A percentile compares a stretch with the other conserved stretches of the same genome.
Evolutionary conservation across 2,329 filamentous ascomycete genomes (phyloP).

Genomic region (Xenoacremonium recifei): DNA sequence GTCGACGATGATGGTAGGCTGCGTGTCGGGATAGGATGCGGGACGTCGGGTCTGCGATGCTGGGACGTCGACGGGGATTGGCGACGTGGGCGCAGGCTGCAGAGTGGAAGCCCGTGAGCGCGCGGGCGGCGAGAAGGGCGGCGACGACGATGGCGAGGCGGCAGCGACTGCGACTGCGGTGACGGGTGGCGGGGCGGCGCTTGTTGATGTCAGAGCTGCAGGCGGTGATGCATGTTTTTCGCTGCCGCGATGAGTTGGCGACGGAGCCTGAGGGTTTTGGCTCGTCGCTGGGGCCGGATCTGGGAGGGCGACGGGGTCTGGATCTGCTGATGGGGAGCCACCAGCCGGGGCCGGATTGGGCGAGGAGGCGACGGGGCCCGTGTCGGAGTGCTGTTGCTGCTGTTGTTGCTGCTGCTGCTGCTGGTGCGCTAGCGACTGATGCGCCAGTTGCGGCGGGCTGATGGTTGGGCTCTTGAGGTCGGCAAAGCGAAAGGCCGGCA

Average conservation of each 20-base stretch:
- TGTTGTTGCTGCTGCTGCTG: slow-evolving; percentile 6
- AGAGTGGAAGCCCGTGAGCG: slow-evolving; percentile 35
- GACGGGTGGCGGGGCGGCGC: slow-evolving; percentile 7
- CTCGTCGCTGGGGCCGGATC: slow-evolving; percentile 14
- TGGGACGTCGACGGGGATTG: slow-evolving; percentile 15
- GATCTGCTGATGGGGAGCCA: slow-evolving; percentile 14
- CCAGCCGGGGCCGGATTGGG: slow-evolving; percentile 24
- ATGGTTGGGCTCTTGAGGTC: slow-evolving; percentile 38
- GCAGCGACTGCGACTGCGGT: slow-evolving; percentile 5
- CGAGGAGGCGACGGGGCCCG: slow-evolving; percentile 19
- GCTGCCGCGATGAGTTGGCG: slow-evolving; percentile 26
- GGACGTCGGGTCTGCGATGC: slow-evolving; percentile 22
- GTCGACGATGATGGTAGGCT: slow-evolving; percentile 19
- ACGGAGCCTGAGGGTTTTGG: slow-evolving; percentile 17
- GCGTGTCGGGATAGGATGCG: slow-evolving; percentile 23
- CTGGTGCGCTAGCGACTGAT: slow-evolving; percentile 20
- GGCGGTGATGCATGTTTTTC: slow-evolving; percentile 23
- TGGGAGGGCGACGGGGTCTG: slow-evolving; percentile 19
- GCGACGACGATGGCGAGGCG: slow-evolving; percentile 10
- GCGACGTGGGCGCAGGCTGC: slow-evolving; percentile 27
- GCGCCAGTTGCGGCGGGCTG: slow-evolving; percentile 17
- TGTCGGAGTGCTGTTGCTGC: neutral
- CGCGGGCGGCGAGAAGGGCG: slow-evolving; percentile 17
- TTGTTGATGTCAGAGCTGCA: slow-evolving; percentile 7
- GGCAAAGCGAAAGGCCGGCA: slow-evolving; percentile 54